Conservation (phyloP, 139 green algal genomes). For the Auxenochlorella pyrenoidosa region DNA sequence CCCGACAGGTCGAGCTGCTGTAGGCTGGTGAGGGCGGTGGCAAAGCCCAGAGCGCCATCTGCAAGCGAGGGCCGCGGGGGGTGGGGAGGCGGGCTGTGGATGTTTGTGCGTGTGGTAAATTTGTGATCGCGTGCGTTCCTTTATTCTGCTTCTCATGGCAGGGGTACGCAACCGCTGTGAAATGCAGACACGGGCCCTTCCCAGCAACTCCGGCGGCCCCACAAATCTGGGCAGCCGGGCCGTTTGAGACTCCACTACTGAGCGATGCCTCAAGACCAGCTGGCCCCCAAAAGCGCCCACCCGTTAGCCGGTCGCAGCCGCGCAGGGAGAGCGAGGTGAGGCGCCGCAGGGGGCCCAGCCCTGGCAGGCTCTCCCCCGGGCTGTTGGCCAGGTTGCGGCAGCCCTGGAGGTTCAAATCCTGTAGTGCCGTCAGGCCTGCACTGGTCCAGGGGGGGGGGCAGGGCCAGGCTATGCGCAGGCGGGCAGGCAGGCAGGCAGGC, state of each 20-base stretch:
- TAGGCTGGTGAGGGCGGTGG: slow-evolving; percentile 22
- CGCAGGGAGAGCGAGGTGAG: slow-evolving; percentile 49
- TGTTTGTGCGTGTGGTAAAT: too few species aligned
- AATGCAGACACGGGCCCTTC: too few species aligned
- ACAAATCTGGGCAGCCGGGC: too few species aligned
- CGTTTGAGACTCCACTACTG: too few species aligned
- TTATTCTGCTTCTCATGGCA: too few species aligned
- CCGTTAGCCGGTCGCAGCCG: slow-evolving; percentile 57
- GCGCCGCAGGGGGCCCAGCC: slow-evolving; percentile 28
- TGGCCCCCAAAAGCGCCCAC: neutral
- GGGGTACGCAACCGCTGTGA: too few species aligned
- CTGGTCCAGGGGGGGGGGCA: too few species aligned
- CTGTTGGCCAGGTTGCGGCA: slow-evolving; percentile 57
- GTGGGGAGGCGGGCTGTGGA: too few species aligned
- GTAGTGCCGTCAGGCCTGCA: slow-evolving; percentile 28
- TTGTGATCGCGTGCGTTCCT: too few species aligned
- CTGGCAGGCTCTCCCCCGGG: slow-evolving; percentile 15
- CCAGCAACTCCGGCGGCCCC: too few species aligned
- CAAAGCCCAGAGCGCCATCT: slow-evolving; percentile 26
- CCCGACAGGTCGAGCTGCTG: slow-evolving; percentile 52
- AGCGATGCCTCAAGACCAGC: too few species aligned
- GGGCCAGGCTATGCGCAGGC: too few species aligned
- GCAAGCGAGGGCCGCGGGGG: neutral
- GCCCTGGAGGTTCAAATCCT: slow-evolving; percentile 54
- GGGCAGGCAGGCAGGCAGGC: neutral